These are phyloP conservation scores for Plasmopara halstedii DNA, from an alignment of 352 stramenopile species.

Conservation along the genomic window DNA sequence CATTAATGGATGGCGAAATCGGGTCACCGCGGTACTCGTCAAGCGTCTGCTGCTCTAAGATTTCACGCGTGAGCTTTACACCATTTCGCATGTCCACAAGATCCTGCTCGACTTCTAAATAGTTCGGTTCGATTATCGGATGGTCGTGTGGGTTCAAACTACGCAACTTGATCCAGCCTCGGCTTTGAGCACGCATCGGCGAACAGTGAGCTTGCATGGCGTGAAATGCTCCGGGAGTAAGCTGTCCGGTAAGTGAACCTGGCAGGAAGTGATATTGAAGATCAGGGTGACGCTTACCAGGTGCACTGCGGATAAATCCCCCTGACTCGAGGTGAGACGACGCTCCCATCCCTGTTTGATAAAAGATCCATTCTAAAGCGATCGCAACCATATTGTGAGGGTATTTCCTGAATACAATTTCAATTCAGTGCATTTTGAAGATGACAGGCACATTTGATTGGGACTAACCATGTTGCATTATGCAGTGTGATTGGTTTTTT, in stretches of 20 bases:
- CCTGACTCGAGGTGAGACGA: conserved; percentile 80
- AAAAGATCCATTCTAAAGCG: conserved; percentile 76
- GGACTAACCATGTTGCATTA: conserved; percentile 65
- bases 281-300: conserved; percentile 78
- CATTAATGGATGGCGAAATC: conserved; percentile 57
- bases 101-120: conserved; percentile 76
- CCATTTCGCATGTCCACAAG: conserved; percentile 67
- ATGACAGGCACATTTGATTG: too few species aligned
- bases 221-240: conserved; percentile 36
- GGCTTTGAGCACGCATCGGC: conserved; percentile 82
- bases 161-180: conserved; percentile 73
- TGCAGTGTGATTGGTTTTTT: conserved; percentile 86
- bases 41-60: conserved; percentile 83
- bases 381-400: conserved; percentile 85
- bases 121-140: conserved; percentile 85
- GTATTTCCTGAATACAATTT: conserved; percentile 39
- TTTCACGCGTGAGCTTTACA: conserved; percentile 76
- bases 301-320: conserved; percentile 56
- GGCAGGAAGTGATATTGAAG: conserved; percentile 89
- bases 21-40: conserved; percentile 76
- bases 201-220: conserved; percentile 85
- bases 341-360: conserved; percentile 59
- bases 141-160: conserved; percentile 67
- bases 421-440: too few species aligned
- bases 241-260: conserved; percentile 44